These are phyloP conservation scores for Kwoniella sp. DNA, from an alignment of 768 basidiomycete species.

Conservation along the genomic window DNA sequence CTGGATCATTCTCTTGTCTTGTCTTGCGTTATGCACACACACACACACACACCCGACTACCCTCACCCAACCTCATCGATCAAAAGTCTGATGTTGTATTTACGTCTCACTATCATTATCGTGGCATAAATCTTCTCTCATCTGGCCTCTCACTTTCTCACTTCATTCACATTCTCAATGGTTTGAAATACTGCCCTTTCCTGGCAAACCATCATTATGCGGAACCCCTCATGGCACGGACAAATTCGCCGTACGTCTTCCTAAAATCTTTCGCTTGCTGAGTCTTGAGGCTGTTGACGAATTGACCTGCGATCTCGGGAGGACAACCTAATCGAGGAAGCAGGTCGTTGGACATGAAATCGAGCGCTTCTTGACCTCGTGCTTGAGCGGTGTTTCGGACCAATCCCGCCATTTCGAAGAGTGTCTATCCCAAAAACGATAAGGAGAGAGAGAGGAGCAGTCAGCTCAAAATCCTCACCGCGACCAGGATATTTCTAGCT, in stretches of 20 bases:
- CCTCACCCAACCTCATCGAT: no score
- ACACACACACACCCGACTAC: no score
- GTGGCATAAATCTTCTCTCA: background rate
- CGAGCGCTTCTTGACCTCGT: constrained; percentile 77
- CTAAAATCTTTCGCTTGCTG: constrained; percentile 53
- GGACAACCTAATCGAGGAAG: constrained; percentile 91
- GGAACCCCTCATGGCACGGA: constrained; percentile 49
- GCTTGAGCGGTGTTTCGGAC: constrained; percentile 75
- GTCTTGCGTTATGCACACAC: no score
- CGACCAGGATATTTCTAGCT: no score
- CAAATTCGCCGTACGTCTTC: constrained; percentile 54
- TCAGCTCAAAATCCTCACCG: no score
- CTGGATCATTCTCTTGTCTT: background rate
- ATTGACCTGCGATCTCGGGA: constrained; percentile 71
- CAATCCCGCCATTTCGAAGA: constrained; percentile 84
- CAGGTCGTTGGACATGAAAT: constrained; percentile 75
- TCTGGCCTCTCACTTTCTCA: background rate
- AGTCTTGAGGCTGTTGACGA: constrained; percentile 56
- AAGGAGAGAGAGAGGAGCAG: no score
- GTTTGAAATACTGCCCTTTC: no score
- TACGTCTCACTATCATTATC: constrained; percentile 2
- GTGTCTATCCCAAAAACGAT: no score
- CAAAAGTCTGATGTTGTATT: no score
- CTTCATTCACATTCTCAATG: no score
- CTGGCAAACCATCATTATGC: no score